Evolutionary conservation across 495 filamentous ascomycete genomes (phyloP), one percentile per base, ranked within the genome.

Genomic region (Parachaetomium inaequale): DNA sequence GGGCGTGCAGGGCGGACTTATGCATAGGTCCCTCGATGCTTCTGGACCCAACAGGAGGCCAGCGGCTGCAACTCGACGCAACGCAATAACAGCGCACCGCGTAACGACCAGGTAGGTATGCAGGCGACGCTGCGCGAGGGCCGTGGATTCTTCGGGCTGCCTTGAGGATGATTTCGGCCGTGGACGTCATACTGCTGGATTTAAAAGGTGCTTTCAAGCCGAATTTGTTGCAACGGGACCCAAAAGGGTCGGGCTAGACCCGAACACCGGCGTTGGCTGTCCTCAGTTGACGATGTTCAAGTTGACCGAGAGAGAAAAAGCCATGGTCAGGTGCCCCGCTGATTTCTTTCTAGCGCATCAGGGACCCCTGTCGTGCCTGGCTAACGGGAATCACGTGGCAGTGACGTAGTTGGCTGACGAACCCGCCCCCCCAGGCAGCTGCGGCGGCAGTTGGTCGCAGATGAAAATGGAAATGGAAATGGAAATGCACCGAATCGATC

Each of bases 341-440:
- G 45, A 49, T 12, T 49, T 49, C 23, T 0, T 3, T 26, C 45
- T 26, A 21, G 40, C 15, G 40, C n/a, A 43, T 19, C 40, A 19
- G n/a, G 40, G 19, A 43, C n/a, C 40, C 40, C 40, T 43, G 40
- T 21, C n/a, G 40, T 43, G n/a, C 40, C 40, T 43, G 40, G 40
- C 34, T 2, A 3, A 25, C 11, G 45, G 7, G 7, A 25, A 17
- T 49, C 45, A 49, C 45, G 65, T 63, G 65, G 61, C 40, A 25
- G 65, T 67, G 65, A 67, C 65, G 65, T 67, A 63, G 65, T 25
- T 34, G 51, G 36, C 28, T 60, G n/a, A 49, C 45, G 21, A 17
- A 34, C 5, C 11, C 32, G 6, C 32, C 32, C 6, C 11, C 12
- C 11, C 38, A 40, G 38, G 38, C 11, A 49, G n/a, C 12, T 49